Evolutionary conservation across 257 asterid genomes (phyloP).

Genomic region (Solanum virginianum): DNA sequence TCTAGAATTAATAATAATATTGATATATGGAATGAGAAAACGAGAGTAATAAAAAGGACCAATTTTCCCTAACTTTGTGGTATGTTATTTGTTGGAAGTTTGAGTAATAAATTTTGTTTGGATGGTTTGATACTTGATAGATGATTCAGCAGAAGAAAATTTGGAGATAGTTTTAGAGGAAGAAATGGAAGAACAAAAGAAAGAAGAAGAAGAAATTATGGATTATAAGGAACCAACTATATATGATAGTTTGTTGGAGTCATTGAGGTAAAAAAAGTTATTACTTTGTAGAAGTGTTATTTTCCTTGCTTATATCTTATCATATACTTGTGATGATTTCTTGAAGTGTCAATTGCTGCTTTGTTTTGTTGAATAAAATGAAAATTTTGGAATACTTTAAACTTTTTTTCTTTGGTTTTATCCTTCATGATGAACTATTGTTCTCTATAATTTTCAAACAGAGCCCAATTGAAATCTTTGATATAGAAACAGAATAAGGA

Average conservation of each 20-base stretch:
- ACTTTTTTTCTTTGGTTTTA: background rate
- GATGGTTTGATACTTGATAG: too few relatives aligned
- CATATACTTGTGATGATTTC: background rate
- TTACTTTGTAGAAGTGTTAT: background rate
- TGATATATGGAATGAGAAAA: background rate
- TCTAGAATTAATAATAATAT: background rate
- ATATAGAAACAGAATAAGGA: background rate
- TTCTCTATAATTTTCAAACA: background rate
- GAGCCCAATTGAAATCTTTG: background rate
- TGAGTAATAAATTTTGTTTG: background rate
- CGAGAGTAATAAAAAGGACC: background rate
- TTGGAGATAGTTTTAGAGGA: constrained; percentile 19
- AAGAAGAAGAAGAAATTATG: constrained; percentile 11
- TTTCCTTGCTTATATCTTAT: background rate
- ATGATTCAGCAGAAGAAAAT: constrained; percentile 9
- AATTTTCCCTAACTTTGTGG: background rate
- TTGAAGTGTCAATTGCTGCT: background rate
- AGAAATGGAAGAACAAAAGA: background rate
- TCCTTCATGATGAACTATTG: background rate
- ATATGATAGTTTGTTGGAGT: constrained; percentile 51
- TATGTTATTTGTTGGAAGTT: background rate
- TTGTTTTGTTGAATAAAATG: background rate
- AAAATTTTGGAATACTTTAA: background rate
- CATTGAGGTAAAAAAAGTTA: constrained; percentile 27
- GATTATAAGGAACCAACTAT: constrained; percentile 18